A percentile compares a stretch with the other conserved stretches of the same genome.
Evolutionary conservation across 1,284 basidiomycete species (phyloP).

Genomic region (Peniophora sp.): DNA sequence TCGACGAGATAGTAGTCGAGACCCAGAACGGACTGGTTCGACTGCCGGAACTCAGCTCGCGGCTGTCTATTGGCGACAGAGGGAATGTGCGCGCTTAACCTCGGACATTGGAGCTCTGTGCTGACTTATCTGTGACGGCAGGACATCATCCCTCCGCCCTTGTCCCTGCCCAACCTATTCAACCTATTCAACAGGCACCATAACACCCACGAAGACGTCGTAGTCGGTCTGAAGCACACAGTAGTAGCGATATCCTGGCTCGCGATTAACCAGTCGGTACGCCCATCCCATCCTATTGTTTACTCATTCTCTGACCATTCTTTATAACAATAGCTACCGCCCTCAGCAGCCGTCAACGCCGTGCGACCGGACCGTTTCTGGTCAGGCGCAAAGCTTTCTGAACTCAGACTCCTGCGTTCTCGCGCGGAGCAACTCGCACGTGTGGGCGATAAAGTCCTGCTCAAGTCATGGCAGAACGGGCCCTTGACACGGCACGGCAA

Average conservation of each 20-base stretch:
- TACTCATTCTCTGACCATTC: background rate
- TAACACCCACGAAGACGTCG: conserved; percentile 44
- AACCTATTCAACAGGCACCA: conserved; percentile 37
- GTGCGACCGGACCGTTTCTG: conserved; percentile 71
- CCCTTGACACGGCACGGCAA: conserved; percentile 52
- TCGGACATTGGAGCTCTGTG: background rate
- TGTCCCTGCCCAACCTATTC: conserved; percentile 38
- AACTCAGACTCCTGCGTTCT: conserved; percentile 60
- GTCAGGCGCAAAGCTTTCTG: conserved; percentile 55
- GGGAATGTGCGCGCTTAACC: conserved; percentile 42
- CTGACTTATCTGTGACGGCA: conserved; percentile 17
- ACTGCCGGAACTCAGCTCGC: conserved; percentile 69
- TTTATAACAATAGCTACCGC: conserved; percentile 41
- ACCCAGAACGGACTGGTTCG: conserved; percentile 53
- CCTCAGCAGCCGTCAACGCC: conserved; percentile 44
- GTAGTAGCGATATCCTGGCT: conserved; percentile 84
- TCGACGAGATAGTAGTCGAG: conserved; percentile 77
- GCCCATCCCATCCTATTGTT: conserved; percentile 14
- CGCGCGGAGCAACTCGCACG: conserved; percentile 57
- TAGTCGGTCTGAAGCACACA: conserved; percentile 71
- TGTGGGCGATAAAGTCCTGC: conserved; percentile 57
- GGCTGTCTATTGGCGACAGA: conserved; percentile 63
- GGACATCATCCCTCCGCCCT: conserved; percentile 60
- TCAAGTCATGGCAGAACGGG: conserved; percentile 37
- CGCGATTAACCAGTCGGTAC: conserved; percentile 79